phyloP scores from a whole-genome alignment of 2,329 filamentous ascomycete genomes.

The Neonectria ditissima region DNA sequence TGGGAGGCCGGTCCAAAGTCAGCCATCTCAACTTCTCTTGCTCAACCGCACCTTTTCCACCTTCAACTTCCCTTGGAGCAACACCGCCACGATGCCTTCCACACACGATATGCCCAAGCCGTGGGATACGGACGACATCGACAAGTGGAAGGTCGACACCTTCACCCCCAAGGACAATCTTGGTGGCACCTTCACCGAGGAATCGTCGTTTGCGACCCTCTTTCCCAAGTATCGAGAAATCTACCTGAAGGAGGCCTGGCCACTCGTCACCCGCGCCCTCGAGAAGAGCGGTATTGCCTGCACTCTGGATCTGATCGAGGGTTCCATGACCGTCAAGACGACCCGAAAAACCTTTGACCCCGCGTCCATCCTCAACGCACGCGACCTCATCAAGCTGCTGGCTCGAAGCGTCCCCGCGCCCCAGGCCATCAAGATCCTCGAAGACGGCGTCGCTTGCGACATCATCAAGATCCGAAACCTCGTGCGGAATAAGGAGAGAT shows the following conservation, averaged over 20 bases:
- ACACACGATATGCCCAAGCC: slow-evolving; percentile 91
- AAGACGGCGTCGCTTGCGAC: slow-evolving; percentile 92
- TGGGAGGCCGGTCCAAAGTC: slow-evolving; percentile 25
- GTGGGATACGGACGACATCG: slow-evolving; percentile 96
- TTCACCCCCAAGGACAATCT: slow-evolving; percentile 89
- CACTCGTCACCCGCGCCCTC: slow-evolving; percentile 86
- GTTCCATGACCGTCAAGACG: slow-evolving; percentile 96
- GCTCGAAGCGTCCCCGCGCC: slow-evolving; percentile 92
- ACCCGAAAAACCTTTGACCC: slow-evolving; percentile 93
- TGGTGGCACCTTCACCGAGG: slow-evolving; percentile 88
- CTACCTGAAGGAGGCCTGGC: slow-evolving; percentile 94
- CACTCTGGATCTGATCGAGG: slow-evolving; percentile 93
- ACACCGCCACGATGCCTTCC: slow-evolving; percentile 75
- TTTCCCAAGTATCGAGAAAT: slow-evolving; percentile 98
- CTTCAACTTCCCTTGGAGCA: slow-evolving; percentile 3
- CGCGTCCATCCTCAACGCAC: slow-evolving; percentile 90
- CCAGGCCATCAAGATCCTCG: slow-evolving; percentile 92
- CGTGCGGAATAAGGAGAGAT: slow-evolving; percentile 93
- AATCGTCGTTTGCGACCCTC: slow-evolving; percentile 87
- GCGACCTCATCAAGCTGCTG: slow-evolving; percentile 93
- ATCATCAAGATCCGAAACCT: slow-evolving; percentile 95
- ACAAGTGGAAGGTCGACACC: slow-evolving; percentile 93
- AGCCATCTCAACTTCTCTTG: slow-evolving; percentile 20
- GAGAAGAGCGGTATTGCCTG: slow-evolving; percentile 91
- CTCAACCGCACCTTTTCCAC: slow-evolving; percentile 10